Percentiles rank a stretch among this genome's conserved stretches.
phyloP scores from a whole-genome alignment of 2,329 filamentous ascomycete genomes.

The Aaosphaeria arxii region DNA sequence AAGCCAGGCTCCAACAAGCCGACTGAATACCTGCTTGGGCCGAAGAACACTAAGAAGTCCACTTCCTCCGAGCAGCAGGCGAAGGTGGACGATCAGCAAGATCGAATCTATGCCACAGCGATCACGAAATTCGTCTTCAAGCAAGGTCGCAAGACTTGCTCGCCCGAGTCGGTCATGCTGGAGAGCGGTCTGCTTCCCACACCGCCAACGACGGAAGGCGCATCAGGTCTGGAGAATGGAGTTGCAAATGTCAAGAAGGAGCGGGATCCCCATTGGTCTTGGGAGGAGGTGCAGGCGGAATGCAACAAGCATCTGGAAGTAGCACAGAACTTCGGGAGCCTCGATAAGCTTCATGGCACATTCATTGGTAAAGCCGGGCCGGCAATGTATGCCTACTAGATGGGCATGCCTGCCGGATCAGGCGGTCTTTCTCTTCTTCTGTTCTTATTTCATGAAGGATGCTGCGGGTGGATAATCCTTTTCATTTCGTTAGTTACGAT shows the following conservation, averaged over 20 bases:
- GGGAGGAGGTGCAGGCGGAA: slow-evolving; percentile 7
- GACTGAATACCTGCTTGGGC: slow-evolving; percentile 7
- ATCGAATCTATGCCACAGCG: slow-evolving; percentile 44
- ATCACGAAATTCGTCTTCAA: slow-evolving; percentile 43
- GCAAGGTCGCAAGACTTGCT: slow-evolving; percentile 66
- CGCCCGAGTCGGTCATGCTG: slow-evolving; percentile 70
- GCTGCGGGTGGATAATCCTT: too few relatives aligned
- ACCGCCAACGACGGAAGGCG: slow-evolving; percentile 49
- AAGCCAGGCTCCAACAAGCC: slow-evolving; percentile 23
- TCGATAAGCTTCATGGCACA: slow-evolving; percentile 8
- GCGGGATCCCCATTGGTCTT: slow-evolving; percentile 6
- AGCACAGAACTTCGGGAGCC: slow-evolving; percentile 10
- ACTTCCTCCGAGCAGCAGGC: slow-evolving; percentile 15
- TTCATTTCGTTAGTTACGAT: too few relatives aligned
- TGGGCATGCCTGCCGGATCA: neutral
- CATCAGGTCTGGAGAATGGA: neutral
- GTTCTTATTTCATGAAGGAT: too few relatives aligned
- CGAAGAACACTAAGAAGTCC: slow-evolving; percentile 27
- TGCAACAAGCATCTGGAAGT: slow-evolving; percentile 6
- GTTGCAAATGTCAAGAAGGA: neutral
- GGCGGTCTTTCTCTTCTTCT: too few relatives aligned
- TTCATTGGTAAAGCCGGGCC: slow-evolving; percentile 7
- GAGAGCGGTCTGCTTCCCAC: slow-evolving; percentile 68
- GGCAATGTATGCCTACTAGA: slow-evolving; percentile 6
- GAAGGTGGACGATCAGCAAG: slow-evolving; percentile 14